Percentiles rank a stretch among this genome's conserved stretches.
phyloP scores from a whole-genome alignment of 2,329 filamentous ascomycete genomes.

The Zasmidium citrigriseum region DNA sequence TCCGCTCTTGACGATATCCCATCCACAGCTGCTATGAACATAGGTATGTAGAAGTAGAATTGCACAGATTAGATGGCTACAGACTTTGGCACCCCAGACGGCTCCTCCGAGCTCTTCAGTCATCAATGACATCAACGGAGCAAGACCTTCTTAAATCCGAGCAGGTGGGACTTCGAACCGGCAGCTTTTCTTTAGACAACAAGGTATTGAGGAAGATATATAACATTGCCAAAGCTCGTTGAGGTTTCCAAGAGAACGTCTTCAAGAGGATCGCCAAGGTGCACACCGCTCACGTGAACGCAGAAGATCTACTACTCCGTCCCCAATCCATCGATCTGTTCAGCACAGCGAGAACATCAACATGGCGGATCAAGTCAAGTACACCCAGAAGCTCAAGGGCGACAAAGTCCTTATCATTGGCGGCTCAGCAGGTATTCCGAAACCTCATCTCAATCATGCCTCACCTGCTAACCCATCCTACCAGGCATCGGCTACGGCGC shows the following conservation, averaged over 20 bases:
- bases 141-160: not conserved
- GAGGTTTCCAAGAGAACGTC: not conserved
- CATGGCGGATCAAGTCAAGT: slow-evolving; percentile 47
- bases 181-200: not conserved
- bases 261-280: not conserved
- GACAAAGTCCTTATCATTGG: slow-evolving; percentile 61
- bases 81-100: too few species aligned
- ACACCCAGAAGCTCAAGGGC: slow-evolving; percentile 50
- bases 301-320: not conserved
- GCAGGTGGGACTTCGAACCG: not conserved
- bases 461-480: not conserved
- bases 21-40: not conserved
- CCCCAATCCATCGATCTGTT: not conserved
- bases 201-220: not conserved
- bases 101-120: not conserved
- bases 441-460: not conserved
- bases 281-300: not conserved
- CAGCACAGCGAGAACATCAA: not conserved
- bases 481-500: slow-evolving; percentile 63
- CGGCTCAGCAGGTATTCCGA: slow-evolving; percentile 48
- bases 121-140: not conserved
- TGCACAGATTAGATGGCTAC: too few species aligned
- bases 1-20: not conserved
- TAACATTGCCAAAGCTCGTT: not conserved
- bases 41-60: not conserved